Evolutionary conservation across 1,139 yeast genomes (phyloP).

Genomic region (Zygotorulaspora mrakii): DNA sequence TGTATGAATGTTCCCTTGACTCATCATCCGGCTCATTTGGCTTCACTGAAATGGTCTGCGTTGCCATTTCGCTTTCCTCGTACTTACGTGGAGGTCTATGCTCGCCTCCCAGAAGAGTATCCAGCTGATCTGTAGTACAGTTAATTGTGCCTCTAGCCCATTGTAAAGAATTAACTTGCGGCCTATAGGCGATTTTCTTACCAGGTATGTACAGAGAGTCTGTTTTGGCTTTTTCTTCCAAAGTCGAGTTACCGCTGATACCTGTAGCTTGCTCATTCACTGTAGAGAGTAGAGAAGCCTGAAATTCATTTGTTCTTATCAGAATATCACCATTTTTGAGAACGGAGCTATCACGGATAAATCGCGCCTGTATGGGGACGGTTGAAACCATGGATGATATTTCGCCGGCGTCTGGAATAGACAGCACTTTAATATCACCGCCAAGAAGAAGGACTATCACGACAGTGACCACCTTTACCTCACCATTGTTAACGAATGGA

Average conservation of each 20-base stretch:
- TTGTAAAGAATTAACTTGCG: slow-evolving; percentile 72
- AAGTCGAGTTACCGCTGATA: slow-evolving; percentile 27
- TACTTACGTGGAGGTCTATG: slow-evolving; percentile 52
- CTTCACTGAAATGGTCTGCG: slow-evolving; percentile 48
- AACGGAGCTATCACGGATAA: slow-evolving; percentile 45
- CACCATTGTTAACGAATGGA: slow-evolving; percentile 26
- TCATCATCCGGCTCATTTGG: slow-evolving; percentile 19
- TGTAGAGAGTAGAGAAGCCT: slow-evolving; percentile 51
- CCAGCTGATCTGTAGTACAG: slow-evolving; percentile 56
- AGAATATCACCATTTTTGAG: slow-evolving; percentile 72
- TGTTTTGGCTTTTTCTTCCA: slow-evolving; percentile 21
- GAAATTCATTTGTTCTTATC: slow-evolving; percentile 54
- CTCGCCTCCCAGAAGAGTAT: slow-evolving; percentile 57
- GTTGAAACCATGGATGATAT: slow-evolving; percentile 43
- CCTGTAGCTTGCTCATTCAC: slow-evolving; percentile 39
- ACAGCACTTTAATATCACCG: slow-evolving; percentile 44
- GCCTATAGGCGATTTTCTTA: slow-evolving; percentile 69
- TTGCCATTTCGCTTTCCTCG: slow-evolving; percentile 55
- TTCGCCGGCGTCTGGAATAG: slow-evolving; percentile 55
- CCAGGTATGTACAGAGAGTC: slow-evolving; percentile 59
- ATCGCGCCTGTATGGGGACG: slow-evolving; percentile 41
- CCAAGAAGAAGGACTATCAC: slow-evolving; percentile 42
- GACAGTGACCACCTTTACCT: slow-evolving; percentile 40
- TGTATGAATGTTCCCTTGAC: slow-evolving; percentile 41
- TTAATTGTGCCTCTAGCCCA: slow-evolving; percentile 81